Evolutionary conservation across 23 red algal species (phyloP).

Genomic region (Agarophyton chilense): DNA sequence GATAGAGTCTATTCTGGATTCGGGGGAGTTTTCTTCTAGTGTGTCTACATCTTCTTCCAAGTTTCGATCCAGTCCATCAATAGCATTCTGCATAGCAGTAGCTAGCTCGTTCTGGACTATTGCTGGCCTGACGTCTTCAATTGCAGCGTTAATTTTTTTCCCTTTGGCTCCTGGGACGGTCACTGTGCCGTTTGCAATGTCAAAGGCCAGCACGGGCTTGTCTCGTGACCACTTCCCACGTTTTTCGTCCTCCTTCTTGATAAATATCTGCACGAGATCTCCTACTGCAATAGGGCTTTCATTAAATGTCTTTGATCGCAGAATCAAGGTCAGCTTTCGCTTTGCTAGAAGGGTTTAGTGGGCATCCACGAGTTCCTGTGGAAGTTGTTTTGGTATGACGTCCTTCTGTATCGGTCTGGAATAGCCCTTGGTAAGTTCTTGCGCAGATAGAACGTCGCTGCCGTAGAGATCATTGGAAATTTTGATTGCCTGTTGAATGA

Average conservation of each 20-base stretch:
- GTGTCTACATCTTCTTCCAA: no score
- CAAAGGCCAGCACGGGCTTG: not conserved
- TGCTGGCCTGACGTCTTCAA: no score
- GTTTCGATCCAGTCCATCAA: no score
- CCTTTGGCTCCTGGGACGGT: not conserved
- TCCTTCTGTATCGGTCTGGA: not conserved
- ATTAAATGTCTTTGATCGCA: not conserved
- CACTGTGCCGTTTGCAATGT: not conserved
- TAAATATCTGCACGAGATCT: conserved; percentile 10
- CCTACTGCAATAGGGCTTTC: conserved; percentile 18
- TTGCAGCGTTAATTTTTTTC: no score
- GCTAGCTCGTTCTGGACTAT: no score
- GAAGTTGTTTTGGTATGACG: not conserved
- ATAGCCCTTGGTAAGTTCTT: conserved; percentile 41
- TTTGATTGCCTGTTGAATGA: not conserved
- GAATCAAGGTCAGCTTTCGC: conserved; percentile 32
- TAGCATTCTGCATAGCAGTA: no score
- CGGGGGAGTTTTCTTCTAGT: no score
- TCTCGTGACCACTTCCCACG: not conserved
- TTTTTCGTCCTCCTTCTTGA: not conserved
- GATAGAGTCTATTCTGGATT: no score
- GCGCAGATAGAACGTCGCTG: conserved; percentile 3
- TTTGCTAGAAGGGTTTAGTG: not conserved
- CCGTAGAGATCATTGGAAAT: conserved; percentile 49
- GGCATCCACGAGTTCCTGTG: not conserved